Base-by-base conservation (phyloP, 768 basidiomycete species). In the Tylopilus vinaceipallidus region DNA sequence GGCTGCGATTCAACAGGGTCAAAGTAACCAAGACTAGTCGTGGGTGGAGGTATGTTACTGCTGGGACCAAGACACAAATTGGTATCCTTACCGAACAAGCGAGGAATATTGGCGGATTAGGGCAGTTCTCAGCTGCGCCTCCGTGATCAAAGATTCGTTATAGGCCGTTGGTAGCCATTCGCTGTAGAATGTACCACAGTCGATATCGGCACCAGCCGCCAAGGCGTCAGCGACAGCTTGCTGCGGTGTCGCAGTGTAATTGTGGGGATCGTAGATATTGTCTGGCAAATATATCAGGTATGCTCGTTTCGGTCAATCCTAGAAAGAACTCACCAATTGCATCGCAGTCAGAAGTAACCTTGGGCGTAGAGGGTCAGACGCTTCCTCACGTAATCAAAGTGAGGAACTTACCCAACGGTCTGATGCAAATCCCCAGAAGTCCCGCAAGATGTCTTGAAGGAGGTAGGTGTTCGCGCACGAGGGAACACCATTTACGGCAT, bases 401-500 rank as follows among this genome's bases (percentile, higher is more conserved):
- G 29, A 24, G 32, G 23, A 9, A 29, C 41, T 40, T 42, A 82
- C 75, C 79, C 79, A 82, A 38, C 79, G 63, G 34, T 78, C 73
- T 41, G 76, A 71, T 45, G 73, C 66, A 53, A 81, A 79, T 12
- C 74, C 75, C 74, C 77, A 82, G 40, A 67, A 64, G 46, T 79
- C 79, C 16, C 81, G 70, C 20, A 81, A 59, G 22, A 83, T 60
- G 26, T 69, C 68, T 57, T 81, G 78, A 27, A 83, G 67, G 24
- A 83, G 68, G 56, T 75, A 82, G 2, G 73, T 69, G 56, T 72
- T 75, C 19, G 78, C 80, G 56, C 81, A 83, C 1, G 77, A 70
- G 4, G 81, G 81, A 26, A 82, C 62, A 3, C 81, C 81, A 50
- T 82, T 82, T 17, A 83, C 78, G 10, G 80, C 75, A 52, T 82